Conservation (phyloP, 129 eudicot species). For the Centaurea solstitialis region DNA sequence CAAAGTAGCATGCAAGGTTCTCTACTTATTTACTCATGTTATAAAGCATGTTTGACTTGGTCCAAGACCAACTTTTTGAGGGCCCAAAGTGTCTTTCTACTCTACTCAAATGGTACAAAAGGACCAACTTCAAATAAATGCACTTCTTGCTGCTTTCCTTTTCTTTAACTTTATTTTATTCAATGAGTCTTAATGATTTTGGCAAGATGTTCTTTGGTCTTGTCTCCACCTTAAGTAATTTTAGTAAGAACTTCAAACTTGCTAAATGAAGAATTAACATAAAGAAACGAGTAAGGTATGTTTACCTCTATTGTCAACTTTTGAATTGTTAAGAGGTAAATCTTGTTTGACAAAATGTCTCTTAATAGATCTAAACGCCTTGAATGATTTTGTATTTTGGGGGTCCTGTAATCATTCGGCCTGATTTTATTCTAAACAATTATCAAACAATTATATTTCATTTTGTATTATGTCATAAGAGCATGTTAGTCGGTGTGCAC, state of each 20-base stretch:
- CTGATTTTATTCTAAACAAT: too few species aligned
- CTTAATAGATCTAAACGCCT: too few species aligned
- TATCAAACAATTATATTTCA: too few species aligned
- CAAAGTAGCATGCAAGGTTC: slow-evolving; percentile 35
- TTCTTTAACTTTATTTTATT: neutral
- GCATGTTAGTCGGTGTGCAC: too few species aligned
- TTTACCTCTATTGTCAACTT: too few species aligned
- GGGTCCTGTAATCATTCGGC: too few species aligned
- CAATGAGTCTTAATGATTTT: neutral
- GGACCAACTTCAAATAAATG: neutral
- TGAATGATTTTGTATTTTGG: too few species aligned
- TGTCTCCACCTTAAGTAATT: neutral
- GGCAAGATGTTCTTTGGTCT: too few species aligned
- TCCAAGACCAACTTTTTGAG: slow-evolving; percentile 25
- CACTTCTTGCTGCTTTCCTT: neutral
- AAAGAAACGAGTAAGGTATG: neutral
- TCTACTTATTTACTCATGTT: slow-evolving; percentile 36
- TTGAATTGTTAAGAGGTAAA: too few species aligned
- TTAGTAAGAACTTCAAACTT: neutral
- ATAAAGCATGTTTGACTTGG: slow-evolving; percentile 48
- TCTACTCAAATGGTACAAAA: slow-evolving; percentile 6
- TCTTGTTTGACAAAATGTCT: too few species aligned
- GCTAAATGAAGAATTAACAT: neutral
- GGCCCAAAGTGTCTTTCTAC: slow-evolving; percentile 18
- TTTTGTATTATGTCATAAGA: too few species aligned